phyloP scores from a whole-genome alignment of 495 filamentous ascomycete species.

The Extremus antarcticus region DNA sequence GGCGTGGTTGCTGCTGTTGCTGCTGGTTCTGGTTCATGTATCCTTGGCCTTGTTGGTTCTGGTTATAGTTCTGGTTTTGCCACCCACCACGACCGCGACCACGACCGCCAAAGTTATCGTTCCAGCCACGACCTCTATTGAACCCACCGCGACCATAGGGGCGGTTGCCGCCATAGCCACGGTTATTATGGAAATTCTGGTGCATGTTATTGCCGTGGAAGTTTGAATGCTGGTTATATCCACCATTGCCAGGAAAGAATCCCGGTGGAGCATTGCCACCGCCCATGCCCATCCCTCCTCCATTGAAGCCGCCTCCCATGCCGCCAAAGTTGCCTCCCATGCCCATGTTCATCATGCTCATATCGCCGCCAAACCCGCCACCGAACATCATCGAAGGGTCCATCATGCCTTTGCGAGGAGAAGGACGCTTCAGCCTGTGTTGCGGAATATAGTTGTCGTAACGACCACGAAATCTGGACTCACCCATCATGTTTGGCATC shows the following conservation, averaged over 20 bases:
- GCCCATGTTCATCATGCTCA: conserved; percentile 66
- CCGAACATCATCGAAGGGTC: conserved; percentile 89
- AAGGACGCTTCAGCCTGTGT: conserved; percentile 10
- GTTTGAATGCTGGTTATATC: conserved; percentile 21
- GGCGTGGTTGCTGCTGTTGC: conserved; percentile 1
- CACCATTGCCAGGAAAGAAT: conserved; percentile 17
- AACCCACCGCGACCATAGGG: conserved; percentile 11
- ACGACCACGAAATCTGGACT: neutral
- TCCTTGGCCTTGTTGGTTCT: conserved; percentile 4
- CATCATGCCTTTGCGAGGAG: conserved; percentile 56
- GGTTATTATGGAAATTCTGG: conserved; percentile 16
- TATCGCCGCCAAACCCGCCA: conserved; percentile 65
- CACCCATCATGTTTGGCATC: conserved; percentile 70
- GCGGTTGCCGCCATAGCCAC: conserved; percentile 16
- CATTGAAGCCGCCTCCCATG: conserved; percentile 15
- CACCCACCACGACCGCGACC: conserved; percentile 9
- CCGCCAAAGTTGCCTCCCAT: conserved; percentile 40
- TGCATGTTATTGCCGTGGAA: conserved; percentile 15
- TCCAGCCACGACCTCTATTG: conserved; percentile 7
- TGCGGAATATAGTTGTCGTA: neutral
- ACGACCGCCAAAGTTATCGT: neutral
- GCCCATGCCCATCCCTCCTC: conserved; percentile 35
- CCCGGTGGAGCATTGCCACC: conserved; percentile 5
- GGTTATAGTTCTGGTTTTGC: conserved; percentile 7
- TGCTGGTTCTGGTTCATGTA: conserved; percentile 9